Conservation (phyloP, 805 yeast genomes). For the Cyberlindnera mycetangii region DNA sequence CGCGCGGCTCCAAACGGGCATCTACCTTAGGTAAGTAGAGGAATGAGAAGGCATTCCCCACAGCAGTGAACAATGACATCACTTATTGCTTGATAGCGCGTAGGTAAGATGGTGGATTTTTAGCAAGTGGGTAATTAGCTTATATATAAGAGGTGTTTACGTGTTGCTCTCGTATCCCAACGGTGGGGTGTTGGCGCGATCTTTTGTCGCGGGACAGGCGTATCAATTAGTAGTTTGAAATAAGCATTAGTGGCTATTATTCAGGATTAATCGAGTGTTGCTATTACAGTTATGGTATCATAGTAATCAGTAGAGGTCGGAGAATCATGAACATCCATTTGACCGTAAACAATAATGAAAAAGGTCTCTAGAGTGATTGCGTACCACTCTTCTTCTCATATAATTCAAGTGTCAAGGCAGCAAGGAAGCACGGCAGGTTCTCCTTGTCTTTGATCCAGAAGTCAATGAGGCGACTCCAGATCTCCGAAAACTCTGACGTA, state of each 20-base stretch:
- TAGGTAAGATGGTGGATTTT: too few relatives aligned
- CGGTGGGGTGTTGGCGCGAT: too few relatives aligned
- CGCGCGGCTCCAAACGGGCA: constrained; percentile 32
- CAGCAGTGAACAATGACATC: constrained; percentile 12
- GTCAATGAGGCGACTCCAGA: constrained; percentile 38
- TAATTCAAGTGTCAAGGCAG: constrained; percentile 67
- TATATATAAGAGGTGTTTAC: too few relatives aligned
- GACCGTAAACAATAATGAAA: neutral
- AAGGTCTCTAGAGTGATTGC: neutral
- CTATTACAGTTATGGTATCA: neutral
- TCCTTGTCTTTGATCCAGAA: constrained; percentile 67
- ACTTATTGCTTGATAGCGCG: too few relatives aligned
- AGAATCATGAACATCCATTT: neutral
- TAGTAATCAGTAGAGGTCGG: neutral
- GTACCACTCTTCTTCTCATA: constrained; percentile 29
- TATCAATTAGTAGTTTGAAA: neutral
- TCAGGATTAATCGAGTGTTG: too few relatives aligned
- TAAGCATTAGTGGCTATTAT: too few relatives aligned
- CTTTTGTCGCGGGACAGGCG: too few relatives aligned
- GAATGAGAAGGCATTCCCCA: constrained; percentile 16
- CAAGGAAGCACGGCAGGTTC: constrained; percentile 74
- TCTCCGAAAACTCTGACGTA: constrained; percentile 40
- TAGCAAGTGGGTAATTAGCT: too few relatives aligned
- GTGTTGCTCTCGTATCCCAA: too few relatives aligned
- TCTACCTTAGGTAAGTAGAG: constrained; percentile 42